phyloP scores from a whole-genome alignment of 129 eudicot species.

The Centella asiatica region DNA sequence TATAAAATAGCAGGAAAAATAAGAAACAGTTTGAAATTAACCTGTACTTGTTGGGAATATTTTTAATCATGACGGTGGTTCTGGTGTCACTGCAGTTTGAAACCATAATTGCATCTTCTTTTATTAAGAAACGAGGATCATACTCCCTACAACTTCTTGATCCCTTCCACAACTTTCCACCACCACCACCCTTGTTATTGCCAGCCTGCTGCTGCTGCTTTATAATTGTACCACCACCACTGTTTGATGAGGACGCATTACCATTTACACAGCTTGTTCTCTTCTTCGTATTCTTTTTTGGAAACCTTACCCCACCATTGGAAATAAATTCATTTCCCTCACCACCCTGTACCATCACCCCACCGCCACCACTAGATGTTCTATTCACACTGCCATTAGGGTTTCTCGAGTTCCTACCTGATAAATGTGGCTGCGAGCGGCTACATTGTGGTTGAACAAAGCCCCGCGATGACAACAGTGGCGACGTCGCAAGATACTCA shows the following conservation, averaged over 20 bases:
- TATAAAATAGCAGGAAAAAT: background rate
- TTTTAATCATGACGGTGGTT: slow-evolving; percentile 92
- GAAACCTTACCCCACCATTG: slow-evolving; percentile 2
- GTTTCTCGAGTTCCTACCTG: slow-evolving; percentile 10
- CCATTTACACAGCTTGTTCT: background rate
- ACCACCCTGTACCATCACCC: slow-evolving; percentile 11
- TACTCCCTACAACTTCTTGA: slow-evolving; percentile 17
- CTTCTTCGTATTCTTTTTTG: background rate
- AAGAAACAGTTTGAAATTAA: background rate
- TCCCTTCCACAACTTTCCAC: slow-evolving; percentile 36
- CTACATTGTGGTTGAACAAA: background rate
- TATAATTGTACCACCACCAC: background rate
- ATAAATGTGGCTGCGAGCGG: background rate
- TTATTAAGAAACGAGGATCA: slow-evolving; percentile 57
- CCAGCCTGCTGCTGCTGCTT: slow-evolving; percentile 6
- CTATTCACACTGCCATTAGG: slow-evolving; percentile 16
- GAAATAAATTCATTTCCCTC: slow-evolving; percentile 13
- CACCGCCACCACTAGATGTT: slow-evolving; percentile 14
- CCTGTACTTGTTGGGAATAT: slow-evolving; percentile 99
- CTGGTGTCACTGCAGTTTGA: slow-evolving; percentile 55
- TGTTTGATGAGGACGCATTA: background rate
- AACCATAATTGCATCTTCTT: slow-evolving; percentile 49
- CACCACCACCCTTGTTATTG: slow-evolving; percentile 5
- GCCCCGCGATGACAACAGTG: slow-evolving; percentile 7
- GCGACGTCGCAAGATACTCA: background rate